Evolutionary conservation across 371 early-diverging fungal genomes (phyloP), one percentile per base, ranked within the genome.

Genomic region (Mortierella sp.): DNA sequence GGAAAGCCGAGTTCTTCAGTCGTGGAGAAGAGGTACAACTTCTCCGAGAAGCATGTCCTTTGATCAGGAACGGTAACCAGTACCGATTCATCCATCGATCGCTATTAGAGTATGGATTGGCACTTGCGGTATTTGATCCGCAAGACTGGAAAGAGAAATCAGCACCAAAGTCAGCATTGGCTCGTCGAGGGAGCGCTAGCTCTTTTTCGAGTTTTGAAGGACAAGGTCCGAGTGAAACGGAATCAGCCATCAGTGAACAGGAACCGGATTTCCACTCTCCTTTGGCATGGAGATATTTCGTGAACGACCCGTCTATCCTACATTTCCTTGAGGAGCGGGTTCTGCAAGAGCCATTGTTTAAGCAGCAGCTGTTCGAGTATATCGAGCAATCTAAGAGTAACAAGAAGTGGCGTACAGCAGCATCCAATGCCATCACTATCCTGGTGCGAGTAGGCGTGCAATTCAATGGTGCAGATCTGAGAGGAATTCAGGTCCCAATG

Each of bases 351-450:
- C 16, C 42, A 0, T 1, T 3, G 0, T 45, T 55, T 5, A 7
- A 43, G 27, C 5, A 41, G 0, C 56, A 24, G 7, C 43, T 55
- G 1, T 27, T 43, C 1, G 4, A 21, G 0, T 12, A 23, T 1
- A 45, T 55, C 18, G 34, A 34, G 34, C 34, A 34, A 4, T 34
- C 34, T 4, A 34, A 34, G 10, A 34, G 34, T 4, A 10, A 34
- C 34, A 34, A 34, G 34, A 34, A 34, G 10, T 31, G 16, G 27
- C 28, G 23, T 18, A 31, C 48, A 14, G 52, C 52, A 0, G 42
- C 52, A 1, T 38, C 52, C 2, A 60, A 60, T 42, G 52, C 60
- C 21, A 60, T 60, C 52, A 51, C 60, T 28, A 60, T 60, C 0
- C 24, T 60, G 28, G 52, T 52, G 28, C 8, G 43, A 28, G 60